These are phyloP conservation scores for Coemansia sp. DNA, from an alignment of 192 early-diverging fungal genomes.

Conservation along the genomic window DNA sequence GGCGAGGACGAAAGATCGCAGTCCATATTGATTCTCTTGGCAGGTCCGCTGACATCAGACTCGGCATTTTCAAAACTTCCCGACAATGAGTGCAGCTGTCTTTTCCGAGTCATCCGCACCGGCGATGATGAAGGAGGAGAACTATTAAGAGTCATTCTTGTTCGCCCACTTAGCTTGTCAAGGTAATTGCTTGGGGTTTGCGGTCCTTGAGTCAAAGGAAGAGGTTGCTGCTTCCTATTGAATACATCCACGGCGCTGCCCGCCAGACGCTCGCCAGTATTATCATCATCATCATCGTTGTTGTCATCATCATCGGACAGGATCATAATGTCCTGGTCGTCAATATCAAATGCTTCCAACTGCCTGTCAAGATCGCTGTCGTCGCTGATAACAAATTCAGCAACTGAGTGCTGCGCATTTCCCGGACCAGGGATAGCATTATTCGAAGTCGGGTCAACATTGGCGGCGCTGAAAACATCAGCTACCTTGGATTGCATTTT, in stretches of 20 bases:
- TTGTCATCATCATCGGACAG: slow-evolving; percentile 25
- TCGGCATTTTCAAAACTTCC: not conserved
- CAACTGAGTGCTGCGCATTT: not conserved
- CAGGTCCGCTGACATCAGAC: not conserved
- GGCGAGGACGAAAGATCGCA: slow-evolving; percentile 1
- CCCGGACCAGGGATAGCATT: not conserved
- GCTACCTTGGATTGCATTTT: not conserved
- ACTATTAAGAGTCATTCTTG: not conserved
- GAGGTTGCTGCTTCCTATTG: not conserved
- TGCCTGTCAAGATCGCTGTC: slow-evolving; percentile 17
- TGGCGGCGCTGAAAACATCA: not conserved
- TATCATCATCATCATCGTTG: not conserved
- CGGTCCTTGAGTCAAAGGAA: not conserved
- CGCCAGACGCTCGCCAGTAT: not conserved
- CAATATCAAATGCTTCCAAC: slow-evolving; percentile 26
- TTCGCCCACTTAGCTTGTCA: not conserved
- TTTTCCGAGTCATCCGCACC: not conserved
- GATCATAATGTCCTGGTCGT: slow-evolving; percentile 25
- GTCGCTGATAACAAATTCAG: slow-evolving; percentile 11
- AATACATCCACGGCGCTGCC: too few relatives aligned
- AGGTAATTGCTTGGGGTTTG: not conserved
- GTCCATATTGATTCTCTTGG: not conserved
- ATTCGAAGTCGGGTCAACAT: not conserved
- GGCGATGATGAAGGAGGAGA: slow-evolving; percentile 3
- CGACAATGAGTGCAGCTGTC: not conserved